These are phyloP conservation scores for Yarrowia galli DNA, from an alignment of 1,139 yeast species.

Conservation along the genomic window DNA sequence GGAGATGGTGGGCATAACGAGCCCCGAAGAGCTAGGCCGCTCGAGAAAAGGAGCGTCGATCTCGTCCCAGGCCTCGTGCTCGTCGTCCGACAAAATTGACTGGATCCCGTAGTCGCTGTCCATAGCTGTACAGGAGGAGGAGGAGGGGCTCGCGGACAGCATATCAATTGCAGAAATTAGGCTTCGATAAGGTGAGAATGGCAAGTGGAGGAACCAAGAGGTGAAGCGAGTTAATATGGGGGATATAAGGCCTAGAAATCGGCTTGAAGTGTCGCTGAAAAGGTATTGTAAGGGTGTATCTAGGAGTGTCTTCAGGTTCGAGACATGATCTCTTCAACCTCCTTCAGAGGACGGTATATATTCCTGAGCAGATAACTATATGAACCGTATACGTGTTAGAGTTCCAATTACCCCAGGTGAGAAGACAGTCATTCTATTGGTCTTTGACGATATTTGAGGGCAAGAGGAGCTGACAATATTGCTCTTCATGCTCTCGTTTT, in stretches of 20 bases:
- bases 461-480: background rate
- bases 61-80: conserved; percentile 15
- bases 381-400: background rate
- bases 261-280: no score
- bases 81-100: conserved; percentile 35
- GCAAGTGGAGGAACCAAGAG: background rate
- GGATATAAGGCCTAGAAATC: background rate
- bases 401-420: background rate
- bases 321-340: no score
- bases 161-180: background rate
- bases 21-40: conserved; percentile 10
- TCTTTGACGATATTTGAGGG: background rate
- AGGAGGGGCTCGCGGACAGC: background rate
- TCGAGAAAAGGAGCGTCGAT: conserved; percentile 24
- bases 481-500: no score
- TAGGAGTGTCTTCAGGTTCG: no score
- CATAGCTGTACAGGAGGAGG: conserved; percentile 3
- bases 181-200: conserved; percentile 12
- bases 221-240: background rate
- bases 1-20: conserved; percentile 15
- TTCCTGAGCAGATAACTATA: background rate
- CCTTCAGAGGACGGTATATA: background rate
- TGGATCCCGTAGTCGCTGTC: conserved; percentile 30
- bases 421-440: background rate
- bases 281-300: no score